Evolutionary conservation across 768 basidiomycete genomes (phyloP), one percentile per base, ranked within the genome.

Genomic region (Auriscalpium microsporum): DNA sequence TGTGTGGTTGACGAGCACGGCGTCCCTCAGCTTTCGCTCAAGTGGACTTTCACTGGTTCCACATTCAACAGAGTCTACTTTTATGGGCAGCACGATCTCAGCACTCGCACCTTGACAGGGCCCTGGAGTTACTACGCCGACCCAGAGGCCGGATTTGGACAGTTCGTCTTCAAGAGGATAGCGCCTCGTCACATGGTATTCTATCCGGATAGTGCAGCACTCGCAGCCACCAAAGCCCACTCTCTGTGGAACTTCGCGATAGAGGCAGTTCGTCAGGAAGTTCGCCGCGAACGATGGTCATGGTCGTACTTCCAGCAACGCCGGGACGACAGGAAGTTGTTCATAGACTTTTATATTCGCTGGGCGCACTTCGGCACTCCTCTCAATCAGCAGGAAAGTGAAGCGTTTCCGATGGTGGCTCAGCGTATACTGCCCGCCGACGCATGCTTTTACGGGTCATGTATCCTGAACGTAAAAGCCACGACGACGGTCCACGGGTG

Each of bases 291-390:
- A 34, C 21, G 34, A 5, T 64, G 63, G 59, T 48, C 56, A 21
- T 61, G 61, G 63, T 19, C 56, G 4, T 61, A 55, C 54, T 62
- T 64, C 38, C 50, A 45, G 16, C 52, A 50, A 28, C 58, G 60
- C 1, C 52, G 56, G 10, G 48, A 54, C 36, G 45, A 28, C 2
- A 56, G 59, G 34, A 60, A 48, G 33, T 21, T 9, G 11, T 60
- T 38, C 36, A 14, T 57, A 6, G 33, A 58, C 10, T 13, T 49
- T 5, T 42, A 14, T 17, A 14, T 42, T 42, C 40, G 40, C 40
- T 42, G 40, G 40, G 13, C 17, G 14, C 14, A 42, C 40, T 42
- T 14, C 40, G 40, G 40, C 13, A 17, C 17, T 42, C 40, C 40
- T 42, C 40, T 42, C 8, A 14, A 13, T 17, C 1, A 17, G 14